Conservation (phyloP, 2,329 filamentous ascomycete species). For the Sclerotinia minor region DNA sequence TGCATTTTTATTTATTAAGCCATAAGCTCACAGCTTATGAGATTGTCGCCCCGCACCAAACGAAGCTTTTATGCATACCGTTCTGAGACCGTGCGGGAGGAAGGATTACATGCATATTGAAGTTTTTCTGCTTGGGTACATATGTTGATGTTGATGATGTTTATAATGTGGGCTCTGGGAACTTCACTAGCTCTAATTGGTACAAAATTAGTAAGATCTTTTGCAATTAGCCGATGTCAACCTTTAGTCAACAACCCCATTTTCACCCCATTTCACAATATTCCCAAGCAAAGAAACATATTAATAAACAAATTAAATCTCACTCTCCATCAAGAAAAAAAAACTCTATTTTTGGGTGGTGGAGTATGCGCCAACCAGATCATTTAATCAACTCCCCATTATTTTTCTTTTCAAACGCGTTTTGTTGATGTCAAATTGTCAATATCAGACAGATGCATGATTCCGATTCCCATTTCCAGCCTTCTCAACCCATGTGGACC, state of each 20-base stretch:
- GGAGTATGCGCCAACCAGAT: background rate
- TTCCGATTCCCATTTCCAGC: background rate
- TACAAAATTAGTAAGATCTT: too few species aligned
- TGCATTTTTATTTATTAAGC: background rate
- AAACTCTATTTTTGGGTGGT: conserved; percentile 5
- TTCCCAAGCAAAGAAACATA: background rate
- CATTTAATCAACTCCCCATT: background rate
- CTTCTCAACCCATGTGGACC: background rate
- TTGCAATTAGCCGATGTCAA: background rate
- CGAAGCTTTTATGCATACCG: background rate
- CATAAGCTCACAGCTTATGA: background rate
- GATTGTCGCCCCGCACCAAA: background rate
- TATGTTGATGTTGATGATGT: background rate
- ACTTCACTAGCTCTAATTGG: background rate
- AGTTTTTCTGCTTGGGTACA: background rate
- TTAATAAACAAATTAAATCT: background rate
- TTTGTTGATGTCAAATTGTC: background rate
- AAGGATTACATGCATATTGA: background rate
- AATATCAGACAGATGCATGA: background rate
- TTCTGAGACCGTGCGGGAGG: background rate
- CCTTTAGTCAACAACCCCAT: background rate
- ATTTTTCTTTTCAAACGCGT: background rate
- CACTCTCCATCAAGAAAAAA: background rate
- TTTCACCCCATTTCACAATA: too few species aligned
- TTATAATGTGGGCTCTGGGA: background rate